These are phyloP conservation scores for Passiflora organensis DNA, from an alignment of 345 rosid genomes.

Conservation along the genomic window DNA sequence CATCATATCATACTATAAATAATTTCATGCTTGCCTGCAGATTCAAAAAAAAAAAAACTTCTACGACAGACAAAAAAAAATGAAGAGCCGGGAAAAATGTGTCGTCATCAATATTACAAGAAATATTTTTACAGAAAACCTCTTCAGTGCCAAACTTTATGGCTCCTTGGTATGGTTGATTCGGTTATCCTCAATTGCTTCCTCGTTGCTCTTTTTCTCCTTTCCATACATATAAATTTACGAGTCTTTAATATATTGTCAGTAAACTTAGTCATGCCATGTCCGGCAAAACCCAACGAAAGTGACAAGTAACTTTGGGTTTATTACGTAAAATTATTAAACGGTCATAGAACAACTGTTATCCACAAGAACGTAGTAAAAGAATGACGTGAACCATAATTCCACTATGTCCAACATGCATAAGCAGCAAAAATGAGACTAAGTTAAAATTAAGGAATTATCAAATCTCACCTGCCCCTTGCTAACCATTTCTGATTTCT, in stretches of 20 bases:
- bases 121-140: too few relatives aligned
- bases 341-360: not conserved
- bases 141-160: too few relatives aligned
- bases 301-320: not conserved
- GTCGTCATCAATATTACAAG: too few relatives aligned
- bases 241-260: not conserved
- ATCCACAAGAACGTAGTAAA: not conserved
- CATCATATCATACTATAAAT: too few relatives aligned
- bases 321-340: not conserved
- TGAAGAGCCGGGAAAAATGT: too few relatives aligned
- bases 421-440: not conserved
- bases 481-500: slow-evolving; percentile 97
- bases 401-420: not conserved
- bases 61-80: too few relatives aligned
- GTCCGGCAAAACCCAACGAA: not conserved
- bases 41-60: too few relatives aligned
- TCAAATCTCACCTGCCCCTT: slow-evolving; percentile 75
- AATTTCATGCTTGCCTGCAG: too few relatives aligned
- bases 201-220: not conserved
- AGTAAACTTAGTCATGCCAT: not conserved
- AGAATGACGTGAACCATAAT: not conserved
- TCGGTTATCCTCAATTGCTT: not conserved
- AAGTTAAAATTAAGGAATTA: not conserved
- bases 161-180: not conserved
- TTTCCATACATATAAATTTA: too few relatives aligned